Conservation (phyloP, 2,329 filamentous ascomycete genomes). For the Alternaria postmessia region DNA sequence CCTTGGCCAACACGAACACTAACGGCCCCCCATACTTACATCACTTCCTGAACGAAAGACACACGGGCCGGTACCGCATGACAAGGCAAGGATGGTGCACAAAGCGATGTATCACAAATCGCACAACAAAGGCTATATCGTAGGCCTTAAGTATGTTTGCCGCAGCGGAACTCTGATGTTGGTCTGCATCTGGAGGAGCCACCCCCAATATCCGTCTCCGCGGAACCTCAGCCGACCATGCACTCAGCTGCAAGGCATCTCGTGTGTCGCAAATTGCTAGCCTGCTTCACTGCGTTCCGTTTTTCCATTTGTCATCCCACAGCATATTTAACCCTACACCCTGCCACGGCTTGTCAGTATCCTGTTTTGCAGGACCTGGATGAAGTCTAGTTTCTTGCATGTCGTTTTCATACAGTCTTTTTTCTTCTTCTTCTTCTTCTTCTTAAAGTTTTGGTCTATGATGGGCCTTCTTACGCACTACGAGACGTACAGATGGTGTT, state of each 20-base stretch:
- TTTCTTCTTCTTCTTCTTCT: background rate
- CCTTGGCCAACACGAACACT: constrained; percentile 23
- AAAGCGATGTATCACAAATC: constrained; percentile 17
- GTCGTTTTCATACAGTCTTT: constrained; percentile 9
- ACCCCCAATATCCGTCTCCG: constrained; percentile 16
- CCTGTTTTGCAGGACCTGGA: constrained; percentile 38
- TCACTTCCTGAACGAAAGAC: constrained; percentile 26
- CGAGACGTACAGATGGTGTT: constrained; percentile 35
- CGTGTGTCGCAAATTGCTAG: constrained; percentile 7
- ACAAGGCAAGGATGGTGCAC: constrained; percentile 23
- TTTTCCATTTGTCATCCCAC: constrained; percentile 20
- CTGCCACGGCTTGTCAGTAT: constrained; percentile 22
- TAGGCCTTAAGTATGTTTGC: constrained; percentile 17
- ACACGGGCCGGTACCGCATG: constrained; percentile 32
- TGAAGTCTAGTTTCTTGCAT: constrained; percentile 30
- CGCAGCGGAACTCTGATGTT: constrained; percentile 30
- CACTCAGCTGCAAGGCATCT: constrained; percentile 3
- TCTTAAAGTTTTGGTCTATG: constrained; percentile 13
- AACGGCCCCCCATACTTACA: constrained; percentile 8
- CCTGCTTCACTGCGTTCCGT: constrained; percentile 7
- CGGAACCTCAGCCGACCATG: constrained; percentile 9
- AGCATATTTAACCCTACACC: constrained; percentile 42
- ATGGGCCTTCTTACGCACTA: constrained; percentile 22
- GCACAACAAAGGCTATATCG: constrained; percentile 27
- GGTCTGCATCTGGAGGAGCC: constrained; percentile 29